Percentiles rank a stretch among this genome's conserved stretches.
These are phyloP conservation scores for Leishmania tarentolae DNA, from an alignment of 208 protist genomes.

Conservation along the genomic window DNA sequence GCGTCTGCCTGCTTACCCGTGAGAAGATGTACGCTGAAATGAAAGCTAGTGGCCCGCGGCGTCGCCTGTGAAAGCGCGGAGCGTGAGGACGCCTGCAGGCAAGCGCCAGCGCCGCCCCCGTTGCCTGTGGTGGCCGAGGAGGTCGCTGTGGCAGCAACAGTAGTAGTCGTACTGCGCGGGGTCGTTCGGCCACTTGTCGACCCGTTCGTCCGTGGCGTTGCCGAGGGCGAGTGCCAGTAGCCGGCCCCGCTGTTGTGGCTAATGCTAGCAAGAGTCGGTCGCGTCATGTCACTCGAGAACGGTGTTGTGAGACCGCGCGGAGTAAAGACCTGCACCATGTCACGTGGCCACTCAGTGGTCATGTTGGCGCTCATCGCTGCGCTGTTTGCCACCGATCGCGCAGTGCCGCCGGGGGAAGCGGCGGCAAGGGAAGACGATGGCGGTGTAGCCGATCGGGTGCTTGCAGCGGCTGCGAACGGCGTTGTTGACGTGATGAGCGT, in stretches of 20 bases:
- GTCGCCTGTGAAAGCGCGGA: constrained; percentile 20
- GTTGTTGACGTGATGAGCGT: not conserved
- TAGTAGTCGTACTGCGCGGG: constrained; percentile 17
- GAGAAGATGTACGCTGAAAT: constrained; percentile 75
- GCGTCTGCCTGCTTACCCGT: constrained; percentile 60
- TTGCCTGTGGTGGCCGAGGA: not conserved
- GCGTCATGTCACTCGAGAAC: constrained; percentile 48
- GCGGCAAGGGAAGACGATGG: not conserved
- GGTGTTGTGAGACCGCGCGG: constrained; percentile 57
- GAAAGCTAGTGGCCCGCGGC: constrained; percentile 30
- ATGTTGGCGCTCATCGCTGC: constrained; percentile 9
- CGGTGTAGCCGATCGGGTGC: not conserved
- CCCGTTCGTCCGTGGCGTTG: constrained; percentile 28
- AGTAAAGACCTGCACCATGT: constrained; percentile 62
- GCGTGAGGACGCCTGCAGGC: constrained; percentile 6
- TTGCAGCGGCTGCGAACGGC: not conserved
- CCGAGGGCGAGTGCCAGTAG: constrained; percentile 3
- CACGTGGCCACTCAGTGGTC: constrained; percentile 47
- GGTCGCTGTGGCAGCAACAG: not conserved
- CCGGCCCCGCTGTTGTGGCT: constrained; percentile 1
- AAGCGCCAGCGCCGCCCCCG: not conserved
- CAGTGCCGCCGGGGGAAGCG: not conserved
- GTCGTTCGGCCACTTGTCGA: constrained; percentile 24
- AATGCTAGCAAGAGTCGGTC: constrained; percentile 13
- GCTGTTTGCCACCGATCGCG: not conserved